Evolutionary conservation across 345 rosid genomes (phyloP).

Genomic region (Citrus unshiu): DNA sequence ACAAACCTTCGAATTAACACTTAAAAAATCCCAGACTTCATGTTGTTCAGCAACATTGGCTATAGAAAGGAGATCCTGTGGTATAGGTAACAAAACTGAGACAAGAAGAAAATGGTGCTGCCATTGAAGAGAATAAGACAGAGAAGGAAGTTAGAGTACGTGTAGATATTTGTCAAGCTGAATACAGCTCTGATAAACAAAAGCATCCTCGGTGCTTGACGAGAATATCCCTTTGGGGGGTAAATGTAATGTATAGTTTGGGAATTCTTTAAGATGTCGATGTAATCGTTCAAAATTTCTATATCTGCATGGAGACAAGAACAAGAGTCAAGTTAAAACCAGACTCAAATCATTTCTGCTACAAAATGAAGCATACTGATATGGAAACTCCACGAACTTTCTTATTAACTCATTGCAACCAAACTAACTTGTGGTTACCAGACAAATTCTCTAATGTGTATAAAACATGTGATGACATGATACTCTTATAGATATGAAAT

Average conservation of each 20-base stretch:
- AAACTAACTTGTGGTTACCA: background rate
- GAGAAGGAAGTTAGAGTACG: slow-evolving; percentile 38
- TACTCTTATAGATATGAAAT: background rate
- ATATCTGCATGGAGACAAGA: slow-evolving; percentile 50
- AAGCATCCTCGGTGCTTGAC: slow-evolving; percentile 94
- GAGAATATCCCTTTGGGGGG: slow-evolving; percentile 99
- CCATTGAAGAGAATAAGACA: slow-evolving; percentile 12
- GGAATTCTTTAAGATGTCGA: slow-evolving; percentile 91
- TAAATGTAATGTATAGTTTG: slow-evolving; percentile 90
- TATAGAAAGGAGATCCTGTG: slow-evolving; percentile 90
- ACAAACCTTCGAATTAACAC: slow-evolving; percentile 80
- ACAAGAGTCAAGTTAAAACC: slow-evolving; percentile 1
- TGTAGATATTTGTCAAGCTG: slow-evolving; percentile 92
- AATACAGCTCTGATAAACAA: slow-evolving; percentile 98
- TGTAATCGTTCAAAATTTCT: slow-evolving; percentile 95
- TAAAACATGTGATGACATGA: background rate
- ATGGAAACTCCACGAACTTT: slow-evolving; percentile 14
- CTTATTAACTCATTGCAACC: background rate
- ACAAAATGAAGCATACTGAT: slow-evolving; percentile 3
- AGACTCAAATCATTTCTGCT: slow-evolving; percentile 5
- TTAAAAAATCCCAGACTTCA: slow-evolving; percentile 99
- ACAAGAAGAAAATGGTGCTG: slow-evolving; percentile 7
- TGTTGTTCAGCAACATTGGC: slow-evolving; percentile 99
- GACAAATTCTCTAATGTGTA: background rate
- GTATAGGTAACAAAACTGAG: slow-evolving; percentile 17